Evolutionary conservation across 192 early-diverging fungal species (phyloP), one percentile per base, ranked within the genome.

Genomic region (Pilobolus umbonatus): DNA sequence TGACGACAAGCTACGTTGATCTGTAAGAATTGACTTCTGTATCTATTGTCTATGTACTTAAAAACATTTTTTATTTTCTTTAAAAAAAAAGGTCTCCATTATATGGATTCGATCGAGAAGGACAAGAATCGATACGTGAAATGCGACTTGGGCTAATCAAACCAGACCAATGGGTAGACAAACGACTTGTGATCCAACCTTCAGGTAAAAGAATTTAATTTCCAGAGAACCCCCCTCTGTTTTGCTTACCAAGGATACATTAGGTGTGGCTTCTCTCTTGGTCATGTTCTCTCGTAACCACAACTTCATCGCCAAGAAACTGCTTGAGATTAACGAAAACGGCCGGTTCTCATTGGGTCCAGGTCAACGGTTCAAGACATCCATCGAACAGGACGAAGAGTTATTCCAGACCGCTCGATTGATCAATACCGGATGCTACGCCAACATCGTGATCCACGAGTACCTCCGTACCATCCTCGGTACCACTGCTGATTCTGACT

Each of bases 321-420:
- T 80, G 9, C 45, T 74, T 12, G 67, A 78, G 52, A 59, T 53
- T 7, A 64, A 67, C 38, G 67, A 77, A 42, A 67, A 63, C 35
- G 73, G 49, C 12, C 57, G 69, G 5, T 78, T 78, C 32, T 75
- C 78, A 5, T 55, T 53, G 55, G 46, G 36, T 9, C 32, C 36
- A 17, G 57, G 57, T 22, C 50, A 46, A 29, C 25, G 34, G 22
- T 30, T 54, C 12, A 26, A 14, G 22, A 53, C 25, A 5, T 49
- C 43, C 7, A 54, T 63, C 17, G 39, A 69, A 6, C 64, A 67
- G 46, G 78, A 80, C 24, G 78, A 80, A 47, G 55, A 64, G 22
- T 31, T 80, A 2, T 80, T 80, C 56, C 78, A 80, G 56, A 77
- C 77, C 15, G 77, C 78, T 11, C 56, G 78, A 15, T 55, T 77